phyloP scores from a whole-genome alignment of 106 monocot species.

The Phalaenopsis equestris region DNA sequence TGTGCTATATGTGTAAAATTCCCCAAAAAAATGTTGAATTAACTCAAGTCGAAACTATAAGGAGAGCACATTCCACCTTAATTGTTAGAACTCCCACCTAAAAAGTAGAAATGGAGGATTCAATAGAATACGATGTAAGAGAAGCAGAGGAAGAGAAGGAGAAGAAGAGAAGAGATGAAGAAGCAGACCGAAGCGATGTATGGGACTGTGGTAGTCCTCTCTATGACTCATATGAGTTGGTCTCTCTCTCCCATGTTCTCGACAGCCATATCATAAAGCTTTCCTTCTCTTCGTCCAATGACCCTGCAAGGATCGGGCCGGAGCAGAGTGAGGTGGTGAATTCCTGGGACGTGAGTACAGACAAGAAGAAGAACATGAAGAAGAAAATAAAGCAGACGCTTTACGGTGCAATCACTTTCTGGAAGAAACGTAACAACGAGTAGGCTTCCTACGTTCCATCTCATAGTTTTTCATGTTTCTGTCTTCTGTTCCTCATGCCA shows the following conservation, averaged over 20 bases:
- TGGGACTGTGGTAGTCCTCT: constrained; percentile 76
- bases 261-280: constrained; percentile 29
- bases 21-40: no score
- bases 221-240: constrained; percentile 57
- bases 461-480: no score
- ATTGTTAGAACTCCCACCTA: background rate
- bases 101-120: background rate
- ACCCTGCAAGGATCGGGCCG: background rate
- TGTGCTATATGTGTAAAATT: no score
- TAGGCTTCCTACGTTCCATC: background rate
- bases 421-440: background rate
- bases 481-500: background rate
- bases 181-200: background rate
- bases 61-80: no score
- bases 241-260: constrained; percentile 28
- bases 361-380: constrained; percentile 12
- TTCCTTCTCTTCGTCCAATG: constrained; percentile 10
- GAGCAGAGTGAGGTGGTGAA: background rate
- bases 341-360: background rate
- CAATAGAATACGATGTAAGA: background rate
- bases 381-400: constrained; percentile 3
- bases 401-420: constrained; percentile 18
- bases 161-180: background rate
- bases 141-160: background rate
- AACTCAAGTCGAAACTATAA: no score